Percentiles rank a stretch among this genome's conserved stretches.
phyloP scores from a whole-genome alignment of 352 stramenopile genomes.

The Thalassiosira allenii region DNA sequence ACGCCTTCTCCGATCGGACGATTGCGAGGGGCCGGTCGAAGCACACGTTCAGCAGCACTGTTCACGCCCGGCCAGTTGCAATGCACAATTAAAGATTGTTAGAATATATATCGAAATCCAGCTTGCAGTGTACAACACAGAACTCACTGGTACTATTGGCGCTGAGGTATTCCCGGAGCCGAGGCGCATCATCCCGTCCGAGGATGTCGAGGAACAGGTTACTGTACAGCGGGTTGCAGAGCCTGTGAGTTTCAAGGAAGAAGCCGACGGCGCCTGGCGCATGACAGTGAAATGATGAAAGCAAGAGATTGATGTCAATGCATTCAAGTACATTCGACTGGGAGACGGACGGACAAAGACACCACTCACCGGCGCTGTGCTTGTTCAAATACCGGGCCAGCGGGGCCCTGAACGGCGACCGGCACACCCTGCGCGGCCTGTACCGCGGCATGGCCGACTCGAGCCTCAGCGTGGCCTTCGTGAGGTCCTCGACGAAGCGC shows the following conservation, averaged over 20 bases:
- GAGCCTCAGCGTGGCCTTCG: constrained; percentile 94
- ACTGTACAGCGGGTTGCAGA: constrained; percentile 89
- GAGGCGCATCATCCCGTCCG: constrained; percentile 89
- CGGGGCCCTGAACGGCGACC: constrained; percentile 91
- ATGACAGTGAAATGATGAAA: too few species aligned
- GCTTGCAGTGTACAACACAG: too few species aligned
- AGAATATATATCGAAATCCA: too few species aligned
- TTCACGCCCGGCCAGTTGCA: too few species aligned
- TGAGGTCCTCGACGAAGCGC: constrained; percentile 94
- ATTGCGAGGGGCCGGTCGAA: constrained; percentile 88
- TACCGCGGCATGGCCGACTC: constrained; percentile 92
- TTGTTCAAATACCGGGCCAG: constrained; percentile 93
- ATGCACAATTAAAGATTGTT: too few species aligned
- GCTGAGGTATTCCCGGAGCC: constrained; percentile 90
- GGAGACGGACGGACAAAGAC: too few species aligned
- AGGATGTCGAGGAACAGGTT: constrained; percentile 95
- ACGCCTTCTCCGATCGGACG: constrained; percentile 82
- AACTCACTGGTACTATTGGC: constrained; percentile 70
- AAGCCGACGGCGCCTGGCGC: constrained; percentile 66
- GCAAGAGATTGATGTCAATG: too few species aligned
- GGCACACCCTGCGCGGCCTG: constrained; percentile 89
- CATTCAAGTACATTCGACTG: too few species aligned
- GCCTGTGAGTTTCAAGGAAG: constrained; percentile 73
- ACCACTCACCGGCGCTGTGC: constrained; percentile 87
- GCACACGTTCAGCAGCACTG: constrained; percentile 92